These are phyloP conservation scores for Mitragyna speciosa DNA, from an alignment of 257 asterid genomes.

Conservation along the genomic window DNA sequence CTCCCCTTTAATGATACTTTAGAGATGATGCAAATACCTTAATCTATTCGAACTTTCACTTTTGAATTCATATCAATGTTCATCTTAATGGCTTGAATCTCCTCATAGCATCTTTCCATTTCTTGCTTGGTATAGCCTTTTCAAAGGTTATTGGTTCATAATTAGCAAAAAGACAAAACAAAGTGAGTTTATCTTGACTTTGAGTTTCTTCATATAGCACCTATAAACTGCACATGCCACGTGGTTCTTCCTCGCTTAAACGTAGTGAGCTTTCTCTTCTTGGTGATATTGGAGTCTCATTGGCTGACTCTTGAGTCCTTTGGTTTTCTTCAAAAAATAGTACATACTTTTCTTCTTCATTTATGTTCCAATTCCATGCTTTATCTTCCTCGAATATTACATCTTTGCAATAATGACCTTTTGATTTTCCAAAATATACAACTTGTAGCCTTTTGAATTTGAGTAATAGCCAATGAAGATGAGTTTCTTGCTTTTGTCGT, in stretches of 20 bases:
- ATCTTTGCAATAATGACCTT: not conserved
- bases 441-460: slow-evolving; percentile 13
- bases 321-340: not conserved
- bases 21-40: no score
- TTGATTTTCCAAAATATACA: not conserved
- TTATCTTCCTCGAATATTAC: not conserved
- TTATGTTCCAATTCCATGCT: not conserved
- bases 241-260: not conserved
- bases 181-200: not conserved
- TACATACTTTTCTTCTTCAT: not conserved
- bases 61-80: no score
- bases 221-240: not conserved
- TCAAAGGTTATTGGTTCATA: not conserved
- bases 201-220: not conserved
- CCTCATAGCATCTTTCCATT: slow-evolving; percentile 5
- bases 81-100: not conserved
- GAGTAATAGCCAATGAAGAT: not conserved
- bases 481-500: not conserved
- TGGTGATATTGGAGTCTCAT: not conserved
- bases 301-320: not conserved
- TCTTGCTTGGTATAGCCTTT: not conserved
- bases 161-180: not conserved
- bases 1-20: no score
- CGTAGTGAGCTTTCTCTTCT: not conserved
- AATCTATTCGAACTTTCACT: no score